Base-by-base conservation (phyloP, 2,329 filamentous ascomycete genomes). In the Tolypocladium pustulatum region DNA sequence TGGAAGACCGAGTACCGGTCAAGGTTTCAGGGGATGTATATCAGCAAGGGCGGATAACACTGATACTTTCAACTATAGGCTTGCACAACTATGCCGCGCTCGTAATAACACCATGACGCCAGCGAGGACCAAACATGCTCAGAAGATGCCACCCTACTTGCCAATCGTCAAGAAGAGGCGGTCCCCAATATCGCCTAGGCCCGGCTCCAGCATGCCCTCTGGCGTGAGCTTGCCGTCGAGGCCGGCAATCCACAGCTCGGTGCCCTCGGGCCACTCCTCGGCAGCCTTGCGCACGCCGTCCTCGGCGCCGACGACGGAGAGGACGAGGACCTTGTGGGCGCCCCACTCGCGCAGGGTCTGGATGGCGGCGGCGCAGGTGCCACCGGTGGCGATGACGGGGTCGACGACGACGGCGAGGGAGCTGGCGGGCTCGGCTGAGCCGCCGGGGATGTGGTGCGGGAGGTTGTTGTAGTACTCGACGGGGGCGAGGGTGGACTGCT, bases 391-490 rank as follows among this genome's bases (percentile, higher is more conserved):
- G 69, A 97, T 95, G 65, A 97, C 84, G 4, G 93, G 94, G 70
- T 97, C 93, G 54, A 96, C 83, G 58, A 97, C 78, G 69, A 97
- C 89, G 60, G 91, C 91, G 15, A 96, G 79, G 60, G 72, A 78
- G 52, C 75, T 75, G 51, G 75, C 67, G 55, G 56, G 69, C 38
- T 73, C 62, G 43, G 70, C 64, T 52, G 68, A 61, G 36, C 73
- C 64, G 55, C 70, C 58, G 66, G 78, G 68, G 43, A 78, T 71
- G 75, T 90, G 88, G 74, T 90, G 87, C 40, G 91, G 91, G 25
- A 97, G 86, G 74, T 96, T 96, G 80, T 97, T 97, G 82, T 97
- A 97, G 82, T 97, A 96, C 75, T 96, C 92, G 60, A 97, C 92
- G 3, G 92, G 91, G 67, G 91, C 85, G 59, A 97, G 86, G 52